phyloP scores from a whole-genome alignment of 768 basidiomycete genomes.

The Leucocoprinus leucothites region DNA sequence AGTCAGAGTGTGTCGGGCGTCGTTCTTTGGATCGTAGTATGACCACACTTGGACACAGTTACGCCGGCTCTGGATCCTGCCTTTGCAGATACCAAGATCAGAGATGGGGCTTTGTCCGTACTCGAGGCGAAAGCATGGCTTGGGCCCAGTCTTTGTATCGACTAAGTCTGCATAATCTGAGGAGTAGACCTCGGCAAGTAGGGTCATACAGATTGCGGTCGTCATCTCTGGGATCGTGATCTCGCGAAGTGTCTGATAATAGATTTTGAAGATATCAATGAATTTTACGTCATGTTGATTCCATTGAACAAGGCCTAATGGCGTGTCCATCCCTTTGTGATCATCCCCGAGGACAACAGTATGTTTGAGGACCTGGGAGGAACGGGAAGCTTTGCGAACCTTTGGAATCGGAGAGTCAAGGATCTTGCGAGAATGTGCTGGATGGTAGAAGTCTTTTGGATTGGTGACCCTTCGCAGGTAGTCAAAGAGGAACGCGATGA shows the following conservation, averaged over 20 bases:
- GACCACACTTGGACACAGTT: neutral
- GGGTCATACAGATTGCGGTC: constrained; percentile 26
- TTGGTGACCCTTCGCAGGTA: constrained; percentile 15
- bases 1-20: constrained; percentile 32
- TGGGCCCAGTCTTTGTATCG: neutral
- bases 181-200: constrained; percentile 38
- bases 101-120: constrained; percentile 35
- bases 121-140: constrained; percentile 29
- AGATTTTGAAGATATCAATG: too few relatives aligned
- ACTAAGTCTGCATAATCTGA: constrained; percentile 15
- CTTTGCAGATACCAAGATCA: constrained; percentile 41
- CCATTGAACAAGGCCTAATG: constrained; percentile 14
- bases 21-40: constrained; percentile 22
- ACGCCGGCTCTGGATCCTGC: constrained; percentile 25
- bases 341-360: constrained; percentile 25
- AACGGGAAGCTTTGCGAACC: neutral
- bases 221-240: constrained; percentile 31
- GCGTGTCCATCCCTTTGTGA: constrained; percentile 15
- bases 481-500: constrained; percentile 27
- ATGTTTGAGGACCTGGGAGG: constrained; percentile 16
- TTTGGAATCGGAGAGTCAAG: neutral
- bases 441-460: neutral
- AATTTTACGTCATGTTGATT: constrained; percentile 17
- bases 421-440: neutral
- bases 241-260: constrained; percentile 28